Evolutionary conservation across 164 flowering plant genomes (phyloP).

Genomic region (Tetracentron sinense): DNA sequence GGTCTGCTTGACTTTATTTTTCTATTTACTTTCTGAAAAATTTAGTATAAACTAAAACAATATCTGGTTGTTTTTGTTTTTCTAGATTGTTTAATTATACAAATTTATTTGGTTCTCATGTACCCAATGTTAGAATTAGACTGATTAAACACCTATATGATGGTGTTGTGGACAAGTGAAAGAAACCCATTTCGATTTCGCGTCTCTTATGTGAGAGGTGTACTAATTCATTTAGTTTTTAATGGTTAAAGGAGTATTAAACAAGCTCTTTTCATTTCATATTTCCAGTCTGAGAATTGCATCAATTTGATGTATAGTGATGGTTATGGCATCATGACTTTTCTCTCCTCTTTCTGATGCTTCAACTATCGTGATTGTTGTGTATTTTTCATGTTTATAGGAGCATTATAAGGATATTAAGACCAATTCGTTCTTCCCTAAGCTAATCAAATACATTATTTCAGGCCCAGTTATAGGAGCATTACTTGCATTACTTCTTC

Average conservation of each 20-base stretch:
- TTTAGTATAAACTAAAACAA: no score
- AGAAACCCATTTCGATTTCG: no score
- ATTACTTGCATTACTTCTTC: slow-evolving; percentile 54
- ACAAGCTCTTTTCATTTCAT: neutral
- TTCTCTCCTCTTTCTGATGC: neutral
- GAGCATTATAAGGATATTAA: slow-evolving; percentile 95
- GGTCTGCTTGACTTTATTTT: no score
- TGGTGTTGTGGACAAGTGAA: no score
- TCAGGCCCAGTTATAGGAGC: slow-evolving; percentile 99
- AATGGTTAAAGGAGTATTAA: neutral
- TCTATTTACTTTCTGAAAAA: no score
- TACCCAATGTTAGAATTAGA: neutral
- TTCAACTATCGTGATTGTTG: neutral
- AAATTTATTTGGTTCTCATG: no score
- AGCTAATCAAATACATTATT: slow-evolving; percentile 73
- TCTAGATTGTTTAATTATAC: no score
- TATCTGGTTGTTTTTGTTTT: no score
- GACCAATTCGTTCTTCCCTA: slow-evolving; percentile 78
- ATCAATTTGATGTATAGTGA: neutral
- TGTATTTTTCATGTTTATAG: slow-evolving; percentile 30
- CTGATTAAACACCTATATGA: neutral
- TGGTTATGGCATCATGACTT: neutral
- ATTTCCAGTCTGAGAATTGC: no score
- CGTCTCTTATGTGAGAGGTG: no score
- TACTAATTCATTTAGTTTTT: neutral